These are phyloP conservation scores for Colletotrichum horii DNA, from an alignment of 2,329 filamentous ascomycete genomes.

Conservation along the genomic window DNA sequence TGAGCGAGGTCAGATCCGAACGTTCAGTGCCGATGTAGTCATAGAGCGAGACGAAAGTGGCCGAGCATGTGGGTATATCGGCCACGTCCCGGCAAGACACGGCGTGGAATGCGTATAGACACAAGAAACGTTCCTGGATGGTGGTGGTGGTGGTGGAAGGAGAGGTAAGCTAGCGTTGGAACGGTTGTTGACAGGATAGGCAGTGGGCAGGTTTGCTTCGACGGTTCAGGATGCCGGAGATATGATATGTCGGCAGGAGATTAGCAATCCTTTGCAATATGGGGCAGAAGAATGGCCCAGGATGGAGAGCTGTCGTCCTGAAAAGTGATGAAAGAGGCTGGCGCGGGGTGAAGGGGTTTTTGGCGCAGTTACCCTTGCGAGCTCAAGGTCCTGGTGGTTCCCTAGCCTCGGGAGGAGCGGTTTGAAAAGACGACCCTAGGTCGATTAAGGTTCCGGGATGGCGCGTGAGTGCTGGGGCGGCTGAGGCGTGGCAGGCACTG, in stretches of 20 bases:
- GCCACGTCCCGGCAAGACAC: not conserved
- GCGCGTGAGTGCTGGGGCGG: constrained; percentile 11
- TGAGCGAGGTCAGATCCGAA: not conserved
- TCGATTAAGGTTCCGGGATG: constrained; percentile 21
- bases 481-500: constrained; percentile 14
- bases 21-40: not conserved
- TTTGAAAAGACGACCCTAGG: constrained; percentile 2
- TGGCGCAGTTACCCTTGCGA: constrained; percentile 2
- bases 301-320: not conserved
- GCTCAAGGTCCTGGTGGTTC: constrained; percentile 7
- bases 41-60: constrained; percentile 1
- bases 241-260: not conserved
- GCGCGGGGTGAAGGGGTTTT: constrained; percentile 14
- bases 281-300: not conserved
- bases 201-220: not conserved
- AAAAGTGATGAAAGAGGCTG: constrained; percentile 10
- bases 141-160: not conserved
- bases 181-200: not conserved
- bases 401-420: constrained; percentile 11
- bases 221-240: not conserved
- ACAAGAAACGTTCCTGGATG: not conserved
- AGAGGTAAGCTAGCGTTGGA: not conserved
- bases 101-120: not conserved
- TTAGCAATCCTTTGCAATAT: not conserved
- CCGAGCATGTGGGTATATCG: not conserved